phyloP scores from a whole-genome alignment of 768 basidiomycete genomes.

The Rhizopogon rudus region DNA sequence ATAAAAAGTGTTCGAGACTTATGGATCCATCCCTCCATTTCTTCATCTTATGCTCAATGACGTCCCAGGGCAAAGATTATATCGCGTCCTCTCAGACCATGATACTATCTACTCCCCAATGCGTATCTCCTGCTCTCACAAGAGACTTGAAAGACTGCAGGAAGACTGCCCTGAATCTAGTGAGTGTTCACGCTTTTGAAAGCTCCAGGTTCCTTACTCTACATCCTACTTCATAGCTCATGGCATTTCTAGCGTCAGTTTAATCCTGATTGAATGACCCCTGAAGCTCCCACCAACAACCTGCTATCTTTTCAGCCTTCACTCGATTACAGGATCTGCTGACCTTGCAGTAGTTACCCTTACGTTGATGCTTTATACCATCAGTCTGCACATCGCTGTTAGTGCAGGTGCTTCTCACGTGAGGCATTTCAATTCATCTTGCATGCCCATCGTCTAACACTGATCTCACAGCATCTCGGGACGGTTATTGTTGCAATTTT shows the following conservation, averaged over 20 bases:
- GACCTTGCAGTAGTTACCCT: constrained; percentile 16
- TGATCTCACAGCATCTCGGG: constrained; percentile 5
- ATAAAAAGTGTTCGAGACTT: background rate
- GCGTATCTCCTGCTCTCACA: constrained; percentile 8
- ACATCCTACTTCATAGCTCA: constrained; percentile 12
- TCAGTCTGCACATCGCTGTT: constrained; percentile 21
- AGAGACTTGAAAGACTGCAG: constrained; percentile 18
- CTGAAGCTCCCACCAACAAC: background rate
- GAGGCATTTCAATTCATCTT: background rate
- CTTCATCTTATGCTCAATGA: background rate
- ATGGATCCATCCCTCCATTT: no score
- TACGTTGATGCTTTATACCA: constrained; percentile 23
- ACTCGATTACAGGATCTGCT: constrained; percentile 15
- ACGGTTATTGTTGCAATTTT: constrained; percentile 12
- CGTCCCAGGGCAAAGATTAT: background rate
- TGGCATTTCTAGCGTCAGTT: constrained; percentile 23
- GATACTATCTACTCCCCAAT: background rate
- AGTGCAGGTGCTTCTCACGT: constrained; percentile 15
- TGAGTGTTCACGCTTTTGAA: background rate
- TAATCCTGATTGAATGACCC: background rate
- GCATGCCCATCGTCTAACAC: background rate
- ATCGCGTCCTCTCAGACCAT: background rate
- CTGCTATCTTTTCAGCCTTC: constrained; percentile 11
- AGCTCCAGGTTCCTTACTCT: background rate
- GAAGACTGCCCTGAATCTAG: constrained; percentile 18